Percentiles rank a stretch among this genome's conserved stretches.
Evolutionary conservation across 148 eudicot species (phyloP).

Genomic region (Arctostaphylos glauca): DNA sequence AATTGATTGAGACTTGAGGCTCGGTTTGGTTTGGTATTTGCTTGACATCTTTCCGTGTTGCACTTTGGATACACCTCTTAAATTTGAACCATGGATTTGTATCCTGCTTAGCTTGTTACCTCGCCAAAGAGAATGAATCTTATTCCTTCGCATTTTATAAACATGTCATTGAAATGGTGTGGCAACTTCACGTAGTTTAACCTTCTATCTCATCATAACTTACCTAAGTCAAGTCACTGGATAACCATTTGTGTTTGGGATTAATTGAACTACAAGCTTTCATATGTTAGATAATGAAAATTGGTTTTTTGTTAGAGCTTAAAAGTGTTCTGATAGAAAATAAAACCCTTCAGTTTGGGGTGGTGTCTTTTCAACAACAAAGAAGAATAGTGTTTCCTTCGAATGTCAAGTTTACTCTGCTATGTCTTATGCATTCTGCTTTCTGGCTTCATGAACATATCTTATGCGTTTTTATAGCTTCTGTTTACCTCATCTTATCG

Average conservation of each 20-base stretch:
- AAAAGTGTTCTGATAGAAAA: not conserved
- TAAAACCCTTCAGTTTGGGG: slow-evolving; percentile 6
- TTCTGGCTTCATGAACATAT: not conserved
- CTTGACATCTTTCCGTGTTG: not conserved
- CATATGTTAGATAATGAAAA: not conserved
- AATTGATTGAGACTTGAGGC: no score
- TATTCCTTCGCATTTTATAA: not conserved
- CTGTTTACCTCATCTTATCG: not conserved
- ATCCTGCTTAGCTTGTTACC: not conserved
- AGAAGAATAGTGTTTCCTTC: slow-evolving; percentile 3
- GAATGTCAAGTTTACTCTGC: not conserved
- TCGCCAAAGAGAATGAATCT: not conserved
- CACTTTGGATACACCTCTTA: not conserved
- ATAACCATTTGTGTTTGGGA: not conserved
- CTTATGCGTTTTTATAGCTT: not conserved
- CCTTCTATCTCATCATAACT: not conserved
- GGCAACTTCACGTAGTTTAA: not conserved
- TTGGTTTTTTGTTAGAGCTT: not conserved
- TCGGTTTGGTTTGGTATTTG: not conserved
- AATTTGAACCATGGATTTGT: not conserved
- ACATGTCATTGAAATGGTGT: not conserved
- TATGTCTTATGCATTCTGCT: not conserved
- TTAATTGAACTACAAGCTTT: not conserved
- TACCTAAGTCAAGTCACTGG: not conserved
- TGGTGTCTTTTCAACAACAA: not conserved